phyloP scores from a whole-genome alignment of 768 basidiomycete genomes.

The Boletus subcaerulescens region DNA sequence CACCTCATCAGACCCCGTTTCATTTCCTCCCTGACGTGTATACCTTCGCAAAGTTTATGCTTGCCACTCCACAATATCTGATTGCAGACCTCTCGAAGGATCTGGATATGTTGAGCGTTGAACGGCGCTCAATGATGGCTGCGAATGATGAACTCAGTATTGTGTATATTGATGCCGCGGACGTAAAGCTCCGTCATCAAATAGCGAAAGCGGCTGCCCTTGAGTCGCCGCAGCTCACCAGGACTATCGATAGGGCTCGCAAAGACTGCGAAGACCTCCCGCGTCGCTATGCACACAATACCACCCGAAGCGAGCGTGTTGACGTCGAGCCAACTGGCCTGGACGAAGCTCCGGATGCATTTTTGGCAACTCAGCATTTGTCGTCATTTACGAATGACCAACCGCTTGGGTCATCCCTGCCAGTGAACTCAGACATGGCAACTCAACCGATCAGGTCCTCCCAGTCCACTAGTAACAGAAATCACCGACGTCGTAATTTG shows the following conservation, averaged over 20 bases:
- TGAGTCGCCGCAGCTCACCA: slow-evolving; percentile 62
- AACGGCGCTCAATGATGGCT: slow-evolving; percentile 61
- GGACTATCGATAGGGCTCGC: slow-evolving; percentile 60
- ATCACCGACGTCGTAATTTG: slow-evolving; percentile 66
- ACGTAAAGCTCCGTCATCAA: slow-evolving; percentile 72
- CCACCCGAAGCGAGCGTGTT: slow-evolving; percentile 22
- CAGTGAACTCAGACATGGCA: slow-evolving; percentile 4
- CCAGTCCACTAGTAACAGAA: slow-evolving; percentile 33
- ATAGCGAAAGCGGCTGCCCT: slow-evolving; percentile 76
- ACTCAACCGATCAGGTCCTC: slow-evolving; percentile 5
- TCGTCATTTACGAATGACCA: slow-evolving; percentile 11
- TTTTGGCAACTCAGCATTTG: slow-evolving; percentile 45
- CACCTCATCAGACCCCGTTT: slow-evolving; percentile 92
- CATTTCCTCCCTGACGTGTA: slow-evolving; percentile 93
- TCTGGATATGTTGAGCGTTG: slow-evolving; percentile 65
- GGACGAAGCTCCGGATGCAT: slow-evolving; percentile 55
- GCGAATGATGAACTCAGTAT: slow-evolving; percentile 76
- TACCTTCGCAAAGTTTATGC: slow-evolving; percentile 90
- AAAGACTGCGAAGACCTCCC: slow-evolving; percentile 55
- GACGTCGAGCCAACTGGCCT: slow-evolving; percentile 9
- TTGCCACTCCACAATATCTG: slow-evolving; percentile 86
- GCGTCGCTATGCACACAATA: slow-evolving; percentile 31
- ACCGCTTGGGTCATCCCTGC: neutral
- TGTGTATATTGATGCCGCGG: slow-evolving; percentile 77
- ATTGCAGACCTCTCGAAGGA: slow-evolving; percentile 70